Conservation (phyloP, 2,329 filamentous ascomycete genomes). For the Ceratocystis colombiana region DNA sequence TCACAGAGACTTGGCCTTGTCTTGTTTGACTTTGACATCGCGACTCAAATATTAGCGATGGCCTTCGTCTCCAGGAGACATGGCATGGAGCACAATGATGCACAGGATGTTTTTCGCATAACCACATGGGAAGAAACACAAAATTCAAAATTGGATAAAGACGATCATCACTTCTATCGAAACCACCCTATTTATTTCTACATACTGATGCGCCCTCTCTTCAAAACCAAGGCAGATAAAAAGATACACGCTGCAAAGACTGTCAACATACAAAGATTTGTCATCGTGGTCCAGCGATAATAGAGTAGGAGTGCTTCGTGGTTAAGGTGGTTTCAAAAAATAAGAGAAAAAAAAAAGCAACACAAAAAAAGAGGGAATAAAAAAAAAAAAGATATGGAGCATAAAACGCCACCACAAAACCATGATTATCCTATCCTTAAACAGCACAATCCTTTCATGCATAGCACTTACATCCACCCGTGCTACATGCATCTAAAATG, state of each 20-base stretch:
- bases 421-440: slow-evolving; percentile 20
- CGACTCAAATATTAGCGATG: neutral
- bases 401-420: slow-evolving; percentile 23
- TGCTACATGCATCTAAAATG: slow-evolving; percentile 12
- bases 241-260: slow-evolving; percentile 12
- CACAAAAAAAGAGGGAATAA: slow-evolving; percentile 16
- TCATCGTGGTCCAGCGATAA: neutral
- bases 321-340: slow-evolving; percentile 20
- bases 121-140: too few species aligned
- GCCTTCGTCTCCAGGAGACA: too few species aligned
- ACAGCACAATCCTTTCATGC: slow-evolving; percentile 11
- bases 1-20: neutral
- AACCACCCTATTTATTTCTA: slow-evolving; percentile 3
- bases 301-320: slow-evolving; percentile 15
- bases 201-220: neutral
- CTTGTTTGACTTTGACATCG: neutral
- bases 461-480: neutral
- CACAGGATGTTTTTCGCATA: too few species aligned
- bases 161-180: neutral
- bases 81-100: too few species aligned
- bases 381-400: slow-evolving; percentile 21
- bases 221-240: neutral
- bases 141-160: too few species aligned
- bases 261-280: neutral
- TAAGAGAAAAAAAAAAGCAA: slow-evolving; percentile 19